Percentiles rank a stretch among this genome's conserved stretches.
phyloP scores from a whole-genome alignment of 495 filamentous ascomycete species.

The Chlorociboria aeruginascens region DNA sequence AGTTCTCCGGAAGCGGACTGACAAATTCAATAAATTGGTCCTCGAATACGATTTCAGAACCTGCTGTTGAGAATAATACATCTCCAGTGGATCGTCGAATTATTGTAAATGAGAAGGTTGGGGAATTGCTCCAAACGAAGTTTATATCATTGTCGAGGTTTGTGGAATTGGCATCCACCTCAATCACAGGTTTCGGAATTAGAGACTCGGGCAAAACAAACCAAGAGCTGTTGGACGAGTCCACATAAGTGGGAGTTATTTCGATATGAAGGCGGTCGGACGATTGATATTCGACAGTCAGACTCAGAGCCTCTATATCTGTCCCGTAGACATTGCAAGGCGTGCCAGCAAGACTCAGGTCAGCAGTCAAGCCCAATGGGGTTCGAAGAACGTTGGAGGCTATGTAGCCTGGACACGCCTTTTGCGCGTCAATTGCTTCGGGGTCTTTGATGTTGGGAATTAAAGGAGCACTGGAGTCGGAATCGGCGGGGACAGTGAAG shows the following conservation, averaged over 20 bases:
- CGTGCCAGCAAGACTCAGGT: conserved; percentile 51
- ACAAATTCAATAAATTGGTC: conserved; percentile 70
- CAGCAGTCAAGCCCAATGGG: conserved; percentile 40
- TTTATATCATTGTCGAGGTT: conserved; percentile 31
- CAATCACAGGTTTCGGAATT: conserved; percentile 44
- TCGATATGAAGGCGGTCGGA: conserved; percentile 63
- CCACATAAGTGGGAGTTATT: conserved; percentile 58
- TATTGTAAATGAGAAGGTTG: conserved; percentile 67
- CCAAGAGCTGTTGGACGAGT: conserved; percentile 51
- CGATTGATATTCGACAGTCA: conserved; percentile 62
- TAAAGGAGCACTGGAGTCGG: too few relatives aligned
- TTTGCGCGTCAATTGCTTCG: conserved; percentile 57
- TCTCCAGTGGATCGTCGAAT: conserved; percentile 48
- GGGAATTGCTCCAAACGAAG: conserved; percentile 49
- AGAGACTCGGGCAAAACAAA: conserved; percentile 53
- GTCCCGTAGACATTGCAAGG: conserved; percentile 64
- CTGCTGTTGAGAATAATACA: conserved; percentile 64
- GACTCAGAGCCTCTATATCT: conserved; percentile 50
- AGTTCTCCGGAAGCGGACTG: conserved; percentile 56
- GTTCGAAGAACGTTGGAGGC: conserved; percentile 47
- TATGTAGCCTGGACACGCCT: conserved; percentile 64
- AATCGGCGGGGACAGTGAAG: too few relatives aligned
- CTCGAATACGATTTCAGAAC: conserved; percentile 58
- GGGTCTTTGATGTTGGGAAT: conserved; percentile 42
- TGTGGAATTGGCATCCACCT: conserved; percentile 24